Percentiles rank a stretch among this genome's conserved stretches.
Conservation (phyloP, 192 early-diverging fungal species). For the Entomortierella beljakovae region DNA sequence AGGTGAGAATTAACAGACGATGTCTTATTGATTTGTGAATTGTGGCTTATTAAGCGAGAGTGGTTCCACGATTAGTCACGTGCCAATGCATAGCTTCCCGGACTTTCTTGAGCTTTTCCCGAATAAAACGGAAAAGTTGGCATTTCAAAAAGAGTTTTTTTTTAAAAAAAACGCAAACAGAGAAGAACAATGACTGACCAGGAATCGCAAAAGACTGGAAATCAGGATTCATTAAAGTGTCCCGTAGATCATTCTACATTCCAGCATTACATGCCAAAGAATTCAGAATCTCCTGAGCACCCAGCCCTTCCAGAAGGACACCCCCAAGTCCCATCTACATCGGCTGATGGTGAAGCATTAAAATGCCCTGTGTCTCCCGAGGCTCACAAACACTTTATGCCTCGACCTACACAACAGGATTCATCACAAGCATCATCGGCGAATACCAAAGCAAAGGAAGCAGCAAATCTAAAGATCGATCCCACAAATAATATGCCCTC, state of each 20-base stretch:
- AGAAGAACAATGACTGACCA: slow-evolving; percentile 19
- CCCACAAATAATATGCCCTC: slow-evolving; percentile 74
- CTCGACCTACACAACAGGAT: slow-evolving; percentile 23
- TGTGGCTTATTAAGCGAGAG: too few relatives aligned
- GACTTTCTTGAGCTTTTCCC: too few relatives aligned
- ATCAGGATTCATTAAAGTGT: slow-evolving; percentile 52
- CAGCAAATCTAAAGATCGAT: slow-evolving; percentile 53
- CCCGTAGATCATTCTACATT: slow-evolving; percentile 69
- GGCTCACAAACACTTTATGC: slow-evolving; percentile 63
- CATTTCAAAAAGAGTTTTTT: neutral
- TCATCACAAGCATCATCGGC: slow-evolving; percentile 12
- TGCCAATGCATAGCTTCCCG: too few relatives aligned
- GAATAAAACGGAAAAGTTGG: too few relatives aligned
- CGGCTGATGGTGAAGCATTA: slow-evolving; percentile 32
- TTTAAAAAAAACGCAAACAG: too few relatives aligned
- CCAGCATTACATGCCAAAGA: slow-evolving; percentile 60
- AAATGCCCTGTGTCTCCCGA: slow-evolving; percentile 70
- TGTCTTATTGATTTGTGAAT: too few relatives aligned
- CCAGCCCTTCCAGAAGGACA: slow-evolving; percentile 40
- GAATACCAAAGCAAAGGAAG: neutral
- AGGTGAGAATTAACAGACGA: too few relatives aligned
- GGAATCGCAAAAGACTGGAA: slow-evolving; percentile 21
- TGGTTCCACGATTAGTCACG: too few relatives aligned
- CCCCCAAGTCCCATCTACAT: slow-evolving; percentile 31
- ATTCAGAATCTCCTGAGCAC: slow-evolving; percentile 4